These are phyloP conservation scores for Fusarium subtropicale DNA, from an alignment of 2,329 filamentous ascomycete genomes.

Conservation along the genomic window DNA sequence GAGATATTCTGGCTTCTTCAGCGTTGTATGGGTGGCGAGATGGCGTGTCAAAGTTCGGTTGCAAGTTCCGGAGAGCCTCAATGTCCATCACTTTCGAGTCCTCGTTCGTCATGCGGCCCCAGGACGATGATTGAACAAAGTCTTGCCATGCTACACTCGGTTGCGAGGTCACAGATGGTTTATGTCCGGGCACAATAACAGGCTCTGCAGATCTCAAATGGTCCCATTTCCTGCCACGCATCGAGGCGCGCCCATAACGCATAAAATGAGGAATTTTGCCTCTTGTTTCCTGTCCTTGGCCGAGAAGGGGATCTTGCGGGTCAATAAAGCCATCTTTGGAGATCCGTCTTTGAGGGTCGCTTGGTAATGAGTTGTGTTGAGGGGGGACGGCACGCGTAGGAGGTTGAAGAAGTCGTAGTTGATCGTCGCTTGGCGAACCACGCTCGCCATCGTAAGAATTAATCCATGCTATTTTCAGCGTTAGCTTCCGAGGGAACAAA, in stretches of 20 bases:
- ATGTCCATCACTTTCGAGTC: slow-evolving; percentile 61
- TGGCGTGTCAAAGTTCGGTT: slow-evolving; percentile 60
- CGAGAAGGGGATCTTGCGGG: slow-evolving; percentile 54
- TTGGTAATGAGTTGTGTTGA: slow-evolving; percentile 58
- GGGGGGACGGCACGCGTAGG: slow-evolving; percentile 55
- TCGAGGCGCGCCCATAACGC: slow-evolving; percentile 59
- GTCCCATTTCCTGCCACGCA: slow-evolving; percentile 67
- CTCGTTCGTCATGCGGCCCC: slow-evolving; percentile 61
- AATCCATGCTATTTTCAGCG: slow-evolving; percentile 57
- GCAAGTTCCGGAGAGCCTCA: slow-evolving; percentile 58
- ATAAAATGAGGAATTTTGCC: slow-evolving; percentile 60
- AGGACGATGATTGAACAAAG: slow-evolving; percentile 66
- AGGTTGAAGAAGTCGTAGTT: slow-evolving; percentile 54
- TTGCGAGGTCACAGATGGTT: slow-evolving; percentile 52
- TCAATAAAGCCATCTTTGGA: slow-evolving; percentile 63
- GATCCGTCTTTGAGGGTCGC: slow-evolving; percentile 56
- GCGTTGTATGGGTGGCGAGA: slow-evolving; percentile 50
- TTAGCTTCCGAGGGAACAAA: slow-evolving; percentile 17
- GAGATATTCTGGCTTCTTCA: slow-evolving; percentile 46
- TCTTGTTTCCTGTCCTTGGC: slow-evolving; percentile 50
- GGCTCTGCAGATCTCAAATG: slow-evolving; percentile 69
- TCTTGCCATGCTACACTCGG: slow-evolving; percentile 62
- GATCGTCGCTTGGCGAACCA: slow-evolving; percentile 54
- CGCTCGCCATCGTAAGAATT: slow-evolving; percentile 59
- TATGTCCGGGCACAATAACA: slow-evolving; percentile 66